Evolutionary conservation across 1,139 yeast genomes (phyloP), one percentile per base, ranked within the genome.

Genomic region (Geotrichum restrictum): DNA sequence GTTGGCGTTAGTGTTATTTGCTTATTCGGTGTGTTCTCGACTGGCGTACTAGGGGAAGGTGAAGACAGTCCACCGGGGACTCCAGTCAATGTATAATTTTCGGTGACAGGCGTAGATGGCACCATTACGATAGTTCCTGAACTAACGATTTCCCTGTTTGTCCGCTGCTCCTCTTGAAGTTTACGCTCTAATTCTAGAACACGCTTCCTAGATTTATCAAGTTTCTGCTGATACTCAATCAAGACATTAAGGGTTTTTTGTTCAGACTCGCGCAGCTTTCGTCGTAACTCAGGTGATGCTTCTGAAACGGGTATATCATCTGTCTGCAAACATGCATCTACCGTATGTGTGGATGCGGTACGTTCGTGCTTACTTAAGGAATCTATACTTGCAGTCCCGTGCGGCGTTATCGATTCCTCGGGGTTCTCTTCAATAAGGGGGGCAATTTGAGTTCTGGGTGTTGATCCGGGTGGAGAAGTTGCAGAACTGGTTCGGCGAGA

Each of bases 171-270:
- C 22, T 61, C 65, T 19, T 38, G 46, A 14, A 64, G 46, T 41
- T 56, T 56, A 42, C 58, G 56, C 51, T 64, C 64, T 32, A 65
- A 55, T 36, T 62, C 64, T 44, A 61, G 29, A n/a, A 56, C 57
- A 33, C 60, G 56, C 38, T 58, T 57, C 27, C 68, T 57, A 52
- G 64, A 65, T 11, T 54, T 50, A 48, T 64, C 69, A 7, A 65
- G 56, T 50, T 63, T 64, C 42, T 62, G 60, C 54, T 64, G 66
- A 54, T 63, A 64, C 34, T 65, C 66, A n/a, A 62, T 51, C 52
- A 64, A 56, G 36, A 59, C 41, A 29, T 54, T 54, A 3, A 65
- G 55, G 11, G 65, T 58, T 40, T 59, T 59, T 13, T 64, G 66
- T 31, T 64, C 67, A 13, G 63, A 52, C 44, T 61, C 63, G 34